Conservation (phyloP, 2,329 filamentous ascomycete genomes). For the Tolypocladium nubicola region DNA sequence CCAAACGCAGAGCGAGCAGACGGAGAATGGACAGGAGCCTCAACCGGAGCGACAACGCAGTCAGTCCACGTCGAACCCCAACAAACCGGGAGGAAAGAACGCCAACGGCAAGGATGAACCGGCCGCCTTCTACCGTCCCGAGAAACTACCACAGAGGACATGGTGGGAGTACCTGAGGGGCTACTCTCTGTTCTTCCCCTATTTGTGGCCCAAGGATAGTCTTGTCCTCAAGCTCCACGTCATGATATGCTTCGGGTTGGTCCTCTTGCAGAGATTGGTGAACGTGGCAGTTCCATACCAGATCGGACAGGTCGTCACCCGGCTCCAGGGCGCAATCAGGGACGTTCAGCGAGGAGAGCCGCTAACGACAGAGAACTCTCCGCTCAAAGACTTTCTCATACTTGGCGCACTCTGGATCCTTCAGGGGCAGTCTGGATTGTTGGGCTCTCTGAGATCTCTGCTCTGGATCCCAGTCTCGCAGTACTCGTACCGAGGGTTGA, state of each 20-base stretch:
- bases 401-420: slow-evolving; percentile 66
- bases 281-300: slow-evolving; percentile 81
- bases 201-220: slow-evolving; percentile 87
- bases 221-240: slow-evolving; percentile 64
- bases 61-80: slow-evolving; percentile 27
- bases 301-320: slow-evolving; percentile 68
- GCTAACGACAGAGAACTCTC: slow-evolving; percentile 22
- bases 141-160: slow-evolving; percentile 72
- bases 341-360: slow-evolving; percentile 30
- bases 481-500: slow-evolving; percentile 90
- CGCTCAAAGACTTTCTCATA: slow-evolving; percentile 21
- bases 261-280: slow-evolving; percentile 70
- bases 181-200: slow-evolving; percentile 90
- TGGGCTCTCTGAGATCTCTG: slow-evolving; percentile 71
- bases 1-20: not conserved
- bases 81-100: slow-evolving; percentile 18
- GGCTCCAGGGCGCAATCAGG: slow-evolving; percentile 46
- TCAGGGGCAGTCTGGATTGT: slow-evolving; percentile 78
- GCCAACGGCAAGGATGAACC: slow-evolving; percentile 43
- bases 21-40: not conserved
- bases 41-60: slow-evolving; percentile 18
- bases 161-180: slow-evolving; percentile 96
- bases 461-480: slow-evolving; percentile 96
- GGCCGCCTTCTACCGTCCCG: slow-evolving; percentile 80
- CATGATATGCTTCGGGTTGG: slow-evolving; percentile 68